These are phyloP conservation scores for Hypomontagnella monticulosa DNA, from an alignment of 495 filamentous ascomycete genomes.

Conservation along the genomic window DNA sequence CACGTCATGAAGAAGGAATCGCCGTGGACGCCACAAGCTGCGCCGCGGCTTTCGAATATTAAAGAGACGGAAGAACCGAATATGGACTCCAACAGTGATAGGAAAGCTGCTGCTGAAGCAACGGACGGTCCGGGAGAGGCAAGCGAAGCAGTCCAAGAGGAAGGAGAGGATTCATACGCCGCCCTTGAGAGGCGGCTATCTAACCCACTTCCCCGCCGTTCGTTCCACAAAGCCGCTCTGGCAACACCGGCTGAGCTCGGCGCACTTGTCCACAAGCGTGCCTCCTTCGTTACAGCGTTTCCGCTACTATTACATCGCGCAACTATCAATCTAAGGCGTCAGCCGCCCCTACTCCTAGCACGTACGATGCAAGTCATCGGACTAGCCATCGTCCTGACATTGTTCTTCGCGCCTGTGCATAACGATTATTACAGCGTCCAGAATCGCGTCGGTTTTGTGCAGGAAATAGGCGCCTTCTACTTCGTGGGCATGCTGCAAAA, in stretches of 20 bases:
- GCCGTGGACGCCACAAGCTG: background rate
- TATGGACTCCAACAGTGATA: slow-evolving; percentile 1
- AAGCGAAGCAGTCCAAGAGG: slow-evolving; percentile 10
- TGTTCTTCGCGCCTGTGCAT: slow-evolving; percentile 78
- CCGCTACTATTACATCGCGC: slow-evolving; percentile 71
- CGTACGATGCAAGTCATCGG: slow-evolving; percentile 74
- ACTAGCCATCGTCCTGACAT: slow-evolving; percentile 68
- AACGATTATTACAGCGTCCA: slow-evolving; percentile 73
- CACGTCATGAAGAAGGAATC: slow-evolving; percentile 2
- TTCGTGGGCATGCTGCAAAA: slow-evolving; percentile 84
- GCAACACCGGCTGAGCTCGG: slow-evolving; percentile 76
- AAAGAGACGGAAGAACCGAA: slow-evolving; percentile 37
- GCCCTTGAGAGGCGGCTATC: slow-evolving; percentile 24
- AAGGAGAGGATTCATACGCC: slow-evolving; percentile 1
- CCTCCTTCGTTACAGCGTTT: slow-evolving; percentile 69
- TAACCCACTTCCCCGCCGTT: slow-evolving; percentile 31
- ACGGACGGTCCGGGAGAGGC: slow-evolving; percentile 1
- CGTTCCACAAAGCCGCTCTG: slow-evolving; percentile 50
- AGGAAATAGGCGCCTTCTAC: slow-evolving; percentile 75
- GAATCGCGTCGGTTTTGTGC: slow-evolving; percentile 74
- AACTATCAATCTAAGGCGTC: slow-evolving; percentile 71
- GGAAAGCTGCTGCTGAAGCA: background rate
- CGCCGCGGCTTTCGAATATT: slow-evolving; percentile 28
- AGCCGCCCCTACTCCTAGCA: slow-evolving; percentile 69
- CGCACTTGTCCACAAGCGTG: slow-evolving; percentile 66